phyloP scores from a whole-genome alignment of 306 rosid genomes.

The Citrullus amarus region DNA sequence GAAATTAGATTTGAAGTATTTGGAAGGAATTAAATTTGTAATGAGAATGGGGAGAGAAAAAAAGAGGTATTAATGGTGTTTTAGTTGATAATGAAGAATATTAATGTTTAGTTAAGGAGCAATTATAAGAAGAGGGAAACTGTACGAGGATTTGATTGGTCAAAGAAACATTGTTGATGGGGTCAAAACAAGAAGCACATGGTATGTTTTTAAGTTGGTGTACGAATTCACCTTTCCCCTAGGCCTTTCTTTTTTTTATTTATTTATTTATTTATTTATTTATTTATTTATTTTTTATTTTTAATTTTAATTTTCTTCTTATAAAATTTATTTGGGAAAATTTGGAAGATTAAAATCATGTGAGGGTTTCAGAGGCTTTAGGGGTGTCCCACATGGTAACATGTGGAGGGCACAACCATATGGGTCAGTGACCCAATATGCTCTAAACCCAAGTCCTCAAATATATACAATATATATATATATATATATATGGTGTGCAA shows the following conservation, averaged over 20 bases:
- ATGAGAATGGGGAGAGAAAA: background rate
- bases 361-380: background rate
- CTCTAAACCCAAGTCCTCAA: background rate
- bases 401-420: constrained; percentile 7
- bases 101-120: background rate
- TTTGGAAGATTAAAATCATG: constrained; percentile 3
- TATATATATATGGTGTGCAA: background rate
- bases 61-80: background rate
- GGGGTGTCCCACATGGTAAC: constrained; percentile 10
- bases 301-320: background rate
- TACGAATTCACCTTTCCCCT: constrained; percentile 16
- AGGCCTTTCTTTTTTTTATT: background rate
- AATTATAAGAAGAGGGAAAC: background rate
- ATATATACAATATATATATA: background rate
- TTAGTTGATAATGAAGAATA: background rate
- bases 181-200: constrained; percentile 52
- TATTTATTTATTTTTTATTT: too few relatives aligned
- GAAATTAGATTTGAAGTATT: too few relatives aligned
- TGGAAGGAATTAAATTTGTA: too few relatives aligned
- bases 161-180: constrained; percentile 31
- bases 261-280: too few relatives aligned
- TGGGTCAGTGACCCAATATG: constrained; percentile 1
- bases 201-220: constrained; percentile 32
- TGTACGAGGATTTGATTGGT: constrained; percentile 22
- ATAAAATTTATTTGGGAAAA: background rate